A percentile compares a stretch with the other conserved stretches of the same genome.
Evolutionary conservation across 805 yeast genomes (phyloP).

Genomic region (Starmerella riodocensis): DNA sequence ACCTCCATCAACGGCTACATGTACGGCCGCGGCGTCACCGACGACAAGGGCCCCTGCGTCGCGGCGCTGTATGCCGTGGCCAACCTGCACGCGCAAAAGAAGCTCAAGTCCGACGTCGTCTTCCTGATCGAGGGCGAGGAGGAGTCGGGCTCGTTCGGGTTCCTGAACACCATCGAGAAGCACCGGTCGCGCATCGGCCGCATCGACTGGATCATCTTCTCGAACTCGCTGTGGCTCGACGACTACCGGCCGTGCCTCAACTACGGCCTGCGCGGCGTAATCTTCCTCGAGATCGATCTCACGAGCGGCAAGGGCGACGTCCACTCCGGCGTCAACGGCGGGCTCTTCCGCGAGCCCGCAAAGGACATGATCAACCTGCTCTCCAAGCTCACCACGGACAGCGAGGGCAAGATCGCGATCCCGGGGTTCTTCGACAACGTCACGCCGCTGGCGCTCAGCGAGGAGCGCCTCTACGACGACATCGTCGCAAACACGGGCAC

Average conservation of each 20-base stretch:
- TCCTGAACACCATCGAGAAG: conserved; percentile 48
- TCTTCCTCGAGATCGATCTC: conserved; percentile 63
- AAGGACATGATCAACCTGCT: conserved; percentile 67
- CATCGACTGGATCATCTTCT: conserved; percentile 78
- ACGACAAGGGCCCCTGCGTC: conserved; percentile 84
- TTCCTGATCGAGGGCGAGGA: conserved; percentile 92
- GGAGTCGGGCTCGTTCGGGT: conserved; percentile 83
- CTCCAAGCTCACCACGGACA: conserved; percentile 42
- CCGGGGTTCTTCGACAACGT: conserved; percentile 66
- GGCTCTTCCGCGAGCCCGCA: conserved; percentile 76
- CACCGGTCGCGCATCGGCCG: conserved; percentile 42
- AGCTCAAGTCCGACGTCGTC: conserved; percentile 57
- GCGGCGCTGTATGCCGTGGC: conserved; percentile 84
- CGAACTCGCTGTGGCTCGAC: conserved; percentile 91
- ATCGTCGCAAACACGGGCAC: conserved; percentile 35
- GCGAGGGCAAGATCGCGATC: conserved; percentile 42
- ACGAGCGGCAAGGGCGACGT: conserved; percentile 69
- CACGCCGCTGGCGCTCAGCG: conserved; percentile 42
- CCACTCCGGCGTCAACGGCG: conserved; percentile 96
- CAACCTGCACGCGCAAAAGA: conserved; percentile 39
- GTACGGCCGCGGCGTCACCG: conserved; percentile 86
- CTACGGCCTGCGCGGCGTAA: conserved; percentile 86
- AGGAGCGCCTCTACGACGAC: conserved; percentile 46
- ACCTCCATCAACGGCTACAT: conserved; percentile 72
- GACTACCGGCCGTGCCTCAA: conserved; percentile 80